Evolutionary conservation across 306 rosid genomes (phyloP).

Genomic region (Cucurbita pepo): DNA sequence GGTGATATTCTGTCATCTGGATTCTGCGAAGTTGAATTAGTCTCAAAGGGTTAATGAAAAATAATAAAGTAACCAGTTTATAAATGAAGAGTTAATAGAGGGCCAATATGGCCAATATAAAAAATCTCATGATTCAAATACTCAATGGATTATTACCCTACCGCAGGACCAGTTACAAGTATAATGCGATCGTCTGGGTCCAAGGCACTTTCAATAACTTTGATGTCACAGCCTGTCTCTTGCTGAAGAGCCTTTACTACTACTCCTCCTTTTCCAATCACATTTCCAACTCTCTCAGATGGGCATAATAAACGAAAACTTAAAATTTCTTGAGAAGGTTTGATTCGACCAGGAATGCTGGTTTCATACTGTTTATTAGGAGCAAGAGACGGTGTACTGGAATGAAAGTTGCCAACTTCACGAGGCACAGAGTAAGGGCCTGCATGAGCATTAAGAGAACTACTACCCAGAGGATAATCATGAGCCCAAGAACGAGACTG

Average conservation of each 20-base stretch:
- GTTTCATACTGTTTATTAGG: constrained; percentile 56
- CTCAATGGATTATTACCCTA: constrained; percentile 19
- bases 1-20: constrained; percentile 87
- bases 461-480: constrained; percentile 22
- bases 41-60: constrained; percentile 13
- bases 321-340: constrained; percentile 45
- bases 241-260: constrained; percentile 49
- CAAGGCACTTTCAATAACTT: constrained; percentile 45
- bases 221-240: constrained; percentile 82
- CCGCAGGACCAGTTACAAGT: constrained; percentile 74
- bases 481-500: constrained; percentile 21
- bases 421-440: constrained; percentile 27
- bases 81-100: background rate
- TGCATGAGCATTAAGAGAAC: constrained; percentile 31
- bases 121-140: constrained; percentile 6
- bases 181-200: constrained; percentile 64
- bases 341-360: constrained; percentile 42
- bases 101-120: no score
- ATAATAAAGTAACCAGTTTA: constrained; percentile 1
- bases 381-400: constrained; percentile 30
- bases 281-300: constrained; percentile 61
- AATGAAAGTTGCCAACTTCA: constrained; percentile 29
- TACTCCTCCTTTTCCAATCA: constrained; percentile 89
- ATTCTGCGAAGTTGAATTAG: constrained; percentile 44
- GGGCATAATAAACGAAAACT: constrained; percentile 69